phyloP scores from a whole-genome alignment of 441 rosid genomes.

The Erysimum pusillum region DNA sequence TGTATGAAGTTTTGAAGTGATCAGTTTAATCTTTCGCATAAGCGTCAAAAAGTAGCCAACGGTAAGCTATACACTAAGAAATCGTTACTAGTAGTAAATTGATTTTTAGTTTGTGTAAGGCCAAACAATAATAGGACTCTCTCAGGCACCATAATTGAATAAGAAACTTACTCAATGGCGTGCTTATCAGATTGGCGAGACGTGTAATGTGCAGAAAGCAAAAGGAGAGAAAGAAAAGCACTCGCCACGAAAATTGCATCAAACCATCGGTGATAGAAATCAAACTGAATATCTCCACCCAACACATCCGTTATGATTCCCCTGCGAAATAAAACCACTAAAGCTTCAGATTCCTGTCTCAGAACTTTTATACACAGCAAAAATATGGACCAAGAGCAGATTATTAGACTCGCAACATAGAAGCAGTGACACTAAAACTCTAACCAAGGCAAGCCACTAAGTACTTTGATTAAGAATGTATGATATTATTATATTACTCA shows the following conservation, averaged over 20 bases:
- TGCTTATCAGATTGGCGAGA: conserved; percentile 97
- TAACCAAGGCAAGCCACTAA: not conserved
- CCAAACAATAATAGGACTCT: conserved; percentile 8
- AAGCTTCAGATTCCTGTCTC: not conserved
- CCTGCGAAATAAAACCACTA: conserved; percentile 53
- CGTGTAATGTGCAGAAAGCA: conserved; percentile 95
- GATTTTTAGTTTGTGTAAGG: conserved; percentile 13
- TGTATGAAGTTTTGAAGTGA: not conserved
- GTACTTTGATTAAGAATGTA: not conserved
- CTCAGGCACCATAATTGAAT: not conserved
- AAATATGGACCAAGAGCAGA: not conserved
- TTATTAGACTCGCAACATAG: not conserved
- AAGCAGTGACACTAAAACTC: not conserved
- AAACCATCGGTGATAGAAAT: conserved; percentile 98
- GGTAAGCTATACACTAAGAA: conserved; percentile 8
- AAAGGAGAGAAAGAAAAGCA: conserved; percentile 91
- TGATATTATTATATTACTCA: not conserved
- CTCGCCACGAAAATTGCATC: conserved; percentile 99
- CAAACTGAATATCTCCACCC: conserved; percentile 99
- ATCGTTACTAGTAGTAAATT: not conserved
- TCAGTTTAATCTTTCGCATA: not conserved
- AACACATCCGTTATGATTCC: conserved; percentile 91
- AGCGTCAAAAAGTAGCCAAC: conserved; percentile 1
- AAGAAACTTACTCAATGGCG: conserved; percentile 47
- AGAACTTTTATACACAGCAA: not conserved